Conservation (phyloP, 1,284 basidiomycete genomes). For the Malassezia globosa region DNA sequence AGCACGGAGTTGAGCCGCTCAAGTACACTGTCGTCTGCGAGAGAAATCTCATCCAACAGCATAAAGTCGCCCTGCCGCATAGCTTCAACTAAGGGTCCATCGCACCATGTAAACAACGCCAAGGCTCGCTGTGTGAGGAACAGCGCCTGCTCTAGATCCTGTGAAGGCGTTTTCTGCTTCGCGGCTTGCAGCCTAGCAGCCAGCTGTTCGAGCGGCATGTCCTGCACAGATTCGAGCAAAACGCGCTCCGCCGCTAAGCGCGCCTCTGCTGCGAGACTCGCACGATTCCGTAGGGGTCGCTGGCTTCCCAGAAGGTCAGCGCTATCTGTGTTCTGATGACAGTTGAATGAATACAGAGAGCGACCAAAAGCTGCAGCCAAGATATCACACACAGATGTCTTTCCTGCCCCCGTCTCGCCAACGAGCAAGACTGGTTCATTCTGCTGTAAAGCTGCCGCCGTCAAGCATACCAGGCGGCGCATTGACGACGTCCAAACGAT, state of each 20-base stretch:
- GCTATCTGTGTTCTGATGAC: constrained; percentile 99
- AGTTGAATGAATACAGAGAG: constrained; percentile 69
- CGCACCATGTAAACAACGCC: constrained; percentile 91
- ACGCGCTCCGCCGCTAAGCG: constrained; percentile 1
- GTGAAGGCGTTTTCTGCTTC: neutral
- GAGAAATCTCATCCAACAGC: constrained; percentile 88
- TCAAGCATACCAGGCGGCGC: constrained; percentile 74
- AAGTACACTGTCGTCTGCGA: constrained; percentile 95
- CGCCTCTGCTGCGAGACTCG: constrained; percentile 19
- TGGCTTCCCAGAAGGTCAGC: constrained; percentile 91
- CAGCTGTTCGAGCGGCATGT: constrained; percentile 20
- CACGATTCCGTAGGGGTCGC: constrained; percentile 76
- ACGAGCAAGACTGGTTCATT: constrained; percentile 95
- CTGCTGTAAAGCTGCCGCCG: constrained; percentile 69
- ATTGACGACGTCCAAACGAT: constrained; percentile 87
- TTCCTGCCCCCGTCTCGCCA: constrained; percentile 93
- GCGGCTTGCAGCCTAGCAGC: constrained; percentile 15
- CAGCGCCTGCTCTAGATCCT: constrained; percentile 21
- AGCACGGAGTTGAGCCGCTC: constrained; percentile 94
- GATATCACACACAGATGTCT: constrained; percentile 91
- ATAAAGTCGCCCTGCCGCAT: constrained; percentile 80
- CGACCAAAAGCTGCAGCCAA: constrained; percentile 62
- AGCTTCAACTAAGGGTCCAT: constrained; percentile 83
- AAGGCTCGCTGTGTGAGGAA: constrained; percentile 50
- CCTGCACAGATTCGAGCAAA: constrained; percentile 7